Percentiles rank a stretch among this genome's conserved stretches.
phyloP scores from a whole-genome alignment of 2,329 filamentous ascomycete species.

The Nigrospora osmanthi region DNA sequence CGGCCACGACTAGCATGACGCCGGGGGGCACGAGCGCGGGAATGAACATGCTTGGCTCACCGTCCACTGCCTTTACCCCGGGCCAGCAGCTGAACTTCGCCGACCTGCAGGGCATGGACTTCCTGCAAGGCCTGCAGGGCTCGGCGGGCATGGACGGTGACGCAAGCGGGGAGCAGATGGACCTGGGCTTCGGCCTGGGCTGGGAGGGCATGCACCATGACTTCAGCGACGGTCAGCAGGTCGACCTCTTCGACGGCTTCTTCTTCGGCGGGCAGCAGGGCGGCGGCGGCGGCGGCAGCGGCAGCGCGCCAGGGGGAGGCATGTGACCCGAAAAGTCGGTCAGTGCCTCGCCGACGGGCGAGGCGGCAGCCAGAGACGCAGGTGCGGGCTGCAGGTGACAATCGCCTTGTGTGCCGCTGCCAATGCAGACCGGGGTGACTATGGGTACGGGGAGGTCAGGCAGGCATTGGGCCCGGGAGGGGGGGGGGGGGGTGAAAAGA shows the following conservation, averaged over 20 bases:
- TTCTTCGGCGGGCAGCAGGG: slow-evolving; percentile 56
- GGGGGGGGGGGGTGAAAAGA: too few species aligned
- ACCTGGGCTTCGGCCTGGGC: slow-evolving; percentile 60
- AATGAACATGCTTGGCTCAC: slow-evolving; percentile 15
- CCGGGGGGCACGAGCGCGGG: slow-evolving; percentile 18
- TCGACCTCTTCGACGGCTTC: slow-evolving; percentile 66
- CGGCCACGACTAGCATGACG: slow-evolving; percentile 22
- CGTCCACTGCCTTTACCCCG: slow-evolving; percentile 20
- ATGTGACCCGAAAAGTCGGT: too few species aligned
- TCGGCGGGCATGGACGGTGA: slow-evolving; percentile 14
- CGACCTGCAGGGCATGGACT: slow-evolving; percentile 47
- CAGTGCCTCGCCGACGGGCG: too few species aligned
- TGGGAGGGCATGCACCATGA: slow-evolving; percentile 58
- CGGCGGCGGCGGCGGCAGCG: slow-evolving; percentile 8
- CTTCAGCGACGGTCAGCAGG: slow-evolving; percentile 49
- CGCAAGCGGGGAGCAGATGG: slow-evolving; percentile 40
- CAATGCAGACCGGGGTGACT: too few species aligned
- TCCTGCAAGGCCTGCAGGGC: slow-evolving; percentile 36
- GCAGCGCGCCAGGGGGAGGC: too few species aligned
- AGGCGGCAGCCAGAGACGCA: too few species aligned
- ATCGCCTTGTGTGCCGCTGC: too few species aligned
- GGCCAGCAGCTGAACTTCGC: slow-evolving; percentile 26
- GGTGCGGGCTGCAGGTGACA: too few species aligned
- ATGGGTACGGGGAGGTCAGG: too few species aligned
- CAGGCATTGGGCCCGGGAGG: too few species aligned